These are phyloP conservation scores for Spiraea crenata DNA, from an alignment of 331 rosid species.

Conservation along the genomic window DNA sequence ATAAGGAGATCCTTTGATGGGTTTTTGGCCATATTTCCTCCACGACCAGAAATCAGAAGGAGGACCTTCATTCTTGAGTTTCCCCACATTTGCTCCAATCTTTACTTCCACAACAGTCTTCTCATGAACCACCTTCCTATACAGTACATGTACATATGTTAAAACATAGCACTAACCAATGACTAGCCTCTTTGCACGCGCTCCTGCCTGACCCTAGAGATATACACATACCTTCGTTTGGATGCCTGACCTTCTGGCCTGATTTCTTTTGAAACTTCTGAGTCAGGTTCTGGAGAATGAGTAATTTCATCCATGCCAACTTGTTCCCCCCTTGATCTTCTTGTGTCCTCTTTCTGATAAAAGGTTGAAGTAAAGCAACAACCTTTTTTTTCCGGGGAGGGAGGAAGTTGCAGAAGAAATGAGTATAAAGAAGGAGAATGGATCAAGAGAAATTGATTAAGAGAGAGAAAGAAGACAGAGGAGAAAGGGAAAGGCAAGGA, in stretches of 20 bases:
- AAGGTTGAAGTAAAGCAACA: neutral
- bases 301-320: slow-evolving; percentile 37
- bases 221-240: slow-evolving; percentile 46
- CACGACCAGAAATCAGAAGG: slow-evolving; percentile 95
- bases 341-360: neutral
- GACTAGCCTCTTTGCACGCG: too few relatives aligned
- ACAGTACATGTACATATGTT: slow-evolving; percentile 10
- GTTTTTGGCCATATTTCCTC: slow-evolving; percentile 98
- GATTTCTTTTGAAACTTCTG: slow-evolving; percentile 36
- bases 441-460: slow-evolving; percentile 38
- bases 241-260: slow-evolving; percentile 51
- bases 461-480: slow-evolving; percentile 35
- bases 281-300: slow-evolving; percentile 37
- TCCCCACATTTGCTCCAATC: slow-evolving; percentile 69
- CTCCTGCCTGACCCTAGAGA: neutral
- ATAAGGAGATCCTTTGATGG: slow-evolving; percentile 93
- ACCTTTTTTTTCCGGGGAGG: neutral
- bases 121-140: slow-evolving; percentile 66
- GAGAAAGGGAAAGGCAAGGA: slow-evolving; percentile 25
- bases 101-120: slow-evolving; percentile 70
- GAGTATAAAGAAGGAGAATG: slow-evolving; percentile 15
- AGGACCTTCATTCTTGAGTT: slow-evolving; percentile 79
- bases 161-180: neutral
- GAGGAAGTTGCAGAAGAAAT: slow-evolving; percentile 30
- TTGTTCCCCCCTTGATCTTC: neutral